These are phyloP conservation scores for Aspergillus niger DNA, from an alignment of 2,329 filamentous ascomycete genomes.

Conservation along the genomic window DNA sequence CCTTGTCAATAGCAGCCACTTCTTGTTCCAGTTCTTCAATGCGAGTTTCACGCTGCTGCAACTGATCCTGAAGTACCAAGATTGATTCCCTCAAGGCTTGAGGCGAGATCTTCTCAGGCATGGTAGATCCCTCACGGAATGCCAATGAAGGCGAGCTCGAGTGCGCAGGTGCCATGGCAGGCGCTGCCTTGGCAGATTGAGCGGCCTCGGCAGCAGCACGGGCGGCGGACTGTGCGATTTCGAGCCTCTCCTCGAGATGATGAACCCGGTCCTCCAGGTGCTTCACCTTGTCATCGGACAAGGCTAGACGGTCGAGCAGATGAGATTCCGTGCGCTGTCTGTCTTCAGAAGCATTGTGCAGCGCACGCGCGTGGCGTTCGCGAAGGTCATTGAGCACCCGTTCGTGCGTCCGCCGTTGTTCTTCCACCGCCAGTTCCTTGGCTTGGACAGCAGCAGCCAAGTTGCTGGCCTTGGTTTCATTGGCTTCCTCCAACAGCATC, in stretches of 20 bases:
- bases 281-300: constrained; percentile 81
- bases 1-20: constrained; percentile 68
- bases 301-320: constrained; percentile 74
- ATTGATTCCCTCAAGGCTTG: constrained; percentile 96
- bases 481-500: constrained; percentile 79
- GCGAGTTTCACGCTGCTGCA: constrained; percentile 86
- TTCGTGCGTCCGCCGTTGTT: constrained; percentile 68
- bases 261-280: constrained; percentile 82
- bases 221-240: constrained; percentile 85
- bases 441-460: constrained; percentile 57
- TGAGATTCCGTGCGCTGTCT: constrained; percentile 77
- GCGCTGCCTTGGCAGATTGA: constrained; percentile 56
- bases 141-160: constrained; percentile 51
- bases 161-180: constrained; percentile 43
- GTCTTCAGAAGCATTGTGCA: constrained; percentile 77
- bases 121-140: constrained; percentile 47
- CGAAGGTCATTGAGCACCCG: constrained; percentile 73
- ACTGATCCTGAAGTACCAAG: constrained; percentile 91
- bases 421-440: constrained; percentile 56
- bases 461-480: constrained; percentile 65
- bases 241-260: constrained; percentile 86
- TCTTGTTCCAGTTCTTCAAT: constrained; percentile 84
- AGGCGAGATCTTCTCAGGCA: constrained; percentile 85
- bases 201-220: constrained; percentile 78
- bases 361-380: constrained; percentile 71